These are phyloP conservation scores for Mortierella sp. DNA, from an alignment of 371 early-diverging fungal species.

Conservation along the genomic window DNA sequence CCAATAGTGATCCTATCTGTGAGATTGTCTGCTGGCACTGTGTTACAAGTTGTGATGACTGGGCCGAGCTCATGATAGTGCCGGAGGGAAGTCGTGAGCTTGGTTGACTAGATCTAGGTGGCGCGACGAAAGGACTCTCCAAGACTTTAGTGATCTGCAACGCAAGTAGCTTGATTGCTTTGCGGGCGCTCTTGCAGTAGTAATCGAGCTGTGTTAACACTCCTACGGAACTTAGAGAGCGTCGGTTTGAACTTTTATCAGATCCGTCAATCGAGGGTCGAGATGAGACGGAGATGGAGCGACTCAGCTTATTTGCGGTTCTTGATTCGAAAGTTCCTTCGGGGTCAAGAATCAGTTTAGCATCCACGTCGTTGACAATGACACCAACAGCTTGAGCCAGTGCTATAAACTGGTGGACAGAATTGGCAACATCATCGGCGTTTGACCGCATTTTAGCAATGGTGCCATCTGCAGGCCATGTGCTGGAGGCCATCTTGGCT, in stretches of 20 bases:
- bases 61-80: conserved; percentile 39
- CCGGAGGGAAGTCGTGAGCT: neutral
- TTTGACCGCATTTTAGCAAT: conserved; percentile 70
- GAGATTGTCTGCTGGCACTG: conserved; percentile 39
- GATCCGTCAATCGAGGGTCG: conserved; percentile 8
- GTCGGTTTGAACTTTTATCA: conserved; percentile 11
- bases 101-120: neutral
- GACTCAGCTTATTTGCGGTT: conserved; percentile 18
- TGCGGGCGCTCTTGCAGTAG: conserved; percentile 39
- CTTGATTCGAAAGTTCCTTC: conserved; percentile 14
- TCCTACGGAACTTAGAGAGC: conserved; percentile 10
- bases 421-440: conserved; percentile 74
- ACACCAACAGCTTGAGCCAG: conserved; percentile 79
- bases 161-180: conserved; percentile 12
- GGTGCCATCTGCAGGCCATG: conserved; percentile 87
- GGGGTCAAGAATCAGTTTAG: conserved; percentile 49
- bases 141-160: conserved; percentile 25
- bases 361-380: conserved; percentile 65
- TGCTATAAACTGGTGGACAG: conserved; percentile 80
- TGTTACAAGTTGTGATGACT: conserved; percentile 39
- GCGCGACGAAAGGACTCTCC: conserved; percentile 31
- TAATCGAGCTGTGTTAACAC: conserved; percentile 36
- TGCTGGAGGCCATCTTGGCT: conserved; percentile 82
- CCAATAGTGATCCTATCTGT: conserved; percentile 35
- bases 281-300: conserved; percentile 7